Percentiles rank a stretch among this genome's conserved stretches.
phyloP scores from a whole-genome alignment of 495 filamentous ascomycete genomes.

The Entonaema liquescens region DNA sequence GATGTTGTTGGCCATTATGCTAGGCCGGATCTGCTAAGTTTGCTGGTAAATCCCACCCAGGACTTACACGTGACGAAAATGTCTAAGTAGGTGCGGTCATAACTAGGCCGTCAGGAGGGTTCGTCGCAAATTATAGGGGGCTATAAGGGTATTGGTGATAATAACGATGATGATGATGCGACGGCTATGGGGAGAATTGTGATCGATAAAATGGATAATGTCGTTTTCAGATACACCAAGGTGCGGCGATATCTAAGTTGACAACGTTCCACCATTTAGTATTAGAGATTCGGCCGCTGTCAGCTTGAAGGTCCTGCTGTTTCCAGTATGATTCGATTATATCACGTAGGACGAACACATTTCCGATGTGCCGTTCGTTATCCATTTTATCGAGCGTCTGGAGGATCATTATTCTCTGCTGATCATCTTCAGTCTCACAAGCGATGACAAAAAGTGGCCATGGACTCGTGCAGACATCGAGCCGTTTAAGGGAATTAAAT shows the following conservation, averaged over 20 bases:
- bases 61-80: conserved; percentile 46
- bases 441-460: conserved; percentile 51
- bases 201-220: background rate
- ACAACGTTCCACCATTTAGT: conserved; percentile 50
- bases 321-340: conserved; percentile 51
- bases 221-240: conserved; percentile 47
- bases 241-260: conserved; percentile 41
- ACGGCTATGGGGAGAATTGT: background rate
- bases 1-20: conserved; percentile 62
- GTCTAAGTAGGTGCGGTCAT: conserved; percentile 34
- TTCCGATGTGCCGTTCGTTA: conserved; percentile 46
- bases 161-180: background rate
- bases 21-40: conserved; percentile 63
- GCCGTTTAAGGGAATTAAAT: conserved; percentile 33
- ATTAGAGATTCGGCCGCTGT: conserved; percentile 36
- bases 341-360: conserved; percentile 47
- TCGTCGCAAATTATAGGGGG: background rate
- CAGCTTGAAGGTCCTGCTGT: conserved; percentile 49
- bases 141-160: background rate
- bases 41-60: conserved; percentile 54
- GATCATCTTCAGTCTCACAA: conserved; percentile 48
- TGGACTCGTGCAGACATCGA: conserved; percentile 48
- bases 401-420: conserved; percentile 47
- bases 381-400: conserved; percentile 47
- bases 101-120: background rate